Evolutionary conservation across 768 basidiomycete genomes (phyloP).

Genomic region (Cyclocybe aegerita): DNA sequence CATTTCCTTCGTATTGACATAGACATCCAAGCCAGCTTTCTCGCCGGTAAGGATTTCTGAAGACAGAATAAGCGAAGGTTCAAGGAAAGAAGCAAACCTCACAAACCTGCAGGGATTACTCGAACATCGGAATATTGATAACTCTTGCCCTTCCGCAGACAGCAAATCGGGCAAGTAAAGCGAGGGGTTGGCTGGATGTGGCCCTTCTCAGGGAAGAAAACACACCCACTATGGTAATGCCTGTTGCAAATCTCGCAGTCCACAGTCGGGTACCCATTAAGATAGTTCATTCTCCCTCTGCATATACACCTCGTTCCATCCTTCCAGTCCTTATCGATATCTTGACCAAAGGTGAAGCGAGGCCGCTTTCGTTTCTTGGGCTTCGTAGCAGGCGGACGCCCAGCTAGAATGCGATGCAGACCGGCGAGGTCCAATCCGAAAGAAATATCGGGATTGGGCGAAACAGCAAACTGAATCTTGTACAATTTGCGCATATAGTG

Average conservation of each 20-base stretch:
- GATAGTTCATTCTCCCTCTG: slow-evolving; percentile 62
- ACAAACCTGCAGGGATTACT: slow-evolving; percentile 51
- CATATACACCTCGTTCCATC: slow-evolving; percentile 84
- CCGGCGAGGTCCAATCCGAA: slow-evolving; percentile 83
- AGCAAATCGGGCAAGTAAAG: slow-evolving; percentile 80
- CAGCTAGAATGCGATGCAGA: slow-evolving; percentile 77
- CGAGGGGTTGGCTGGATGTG: slow-evolving; percentile 23
- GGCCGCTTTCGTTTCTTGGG: slow-evolving; percentile 58
- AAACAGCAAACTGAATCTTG: slow-evolving; percentile 87
- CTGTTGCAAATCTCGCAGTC: slow-evolving; percentile 67
- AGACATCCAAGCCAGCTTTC: slow-evolving; percentile 51
- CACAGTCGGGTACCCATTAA: slow-evolving; percentile 61
- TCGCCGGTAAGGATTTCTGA: slow-evolving; percentile 33
- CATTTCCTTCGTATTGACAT: slow-evolving; percentile 74
- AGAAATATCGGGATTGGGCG: slow-evolving; percentile 76
- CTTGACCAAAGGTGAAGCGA: slow-evolving; percentile 75
- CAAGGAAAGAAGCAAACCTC: slow-evolving; percentile 18
- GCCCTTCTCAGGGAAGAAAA: slow-evolving; percentile 62
- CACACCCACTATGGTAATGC: slow-evolving; percentile 72
- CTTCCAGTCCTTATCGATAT: slow-evolving; percentile 68
- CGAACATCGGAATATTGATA: slow-evolving; percentile 79
- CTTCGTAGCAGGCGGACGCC: slow-evolving; percentile 49
- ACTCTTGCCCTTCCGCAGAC: slow-evolving; percentile 65
- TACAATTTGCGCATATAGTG: slow-evolving; percentile 91
- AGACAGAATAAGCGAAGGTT: slow-evolving; percentile 11